phyloP scores from a whole-genome alignment of 1,139 yeast species.

The Pichia sp. region DNA sequence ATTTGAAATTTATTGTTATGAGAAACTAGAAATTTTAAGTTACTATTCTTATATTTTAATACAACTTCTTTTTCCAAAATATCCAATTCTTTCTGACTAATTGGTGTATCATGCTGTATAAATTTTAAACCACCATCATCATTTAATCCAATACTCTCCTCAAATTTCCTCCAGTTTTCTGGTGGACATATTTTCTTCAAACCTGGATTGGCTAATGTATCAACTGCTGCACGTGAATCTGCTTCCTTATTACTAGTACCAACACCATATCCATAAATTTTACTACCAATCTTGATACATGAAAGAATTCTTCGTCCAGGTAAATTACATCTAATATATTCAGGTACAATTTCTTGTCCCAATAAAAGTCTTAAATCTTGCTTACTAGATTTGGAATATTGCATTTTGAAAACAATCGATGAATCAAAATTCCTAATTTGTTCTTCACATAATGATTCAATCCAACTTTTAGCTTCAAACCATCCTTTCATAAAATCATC shows the following conservation, averaged over 20 bases:
- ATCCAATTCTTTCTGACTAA: slow-evolving; percentile 6
- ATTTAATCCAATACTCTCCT: slow-evolving; percentile 12
- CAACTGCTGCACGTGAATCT: slow-evolving; percentile 63
- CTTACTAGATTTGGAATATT: slow-evolving; percentile 56
- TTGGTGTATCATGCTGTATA: slow-evolving; percentile 7
- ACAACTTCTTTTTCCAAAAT: slow-evolving; percentile 11
- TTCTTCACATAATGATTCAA: slow-evolving; percentile 46
- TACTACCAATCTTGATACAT: slow-evolving; percentile 48
- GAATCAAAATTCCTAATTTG: slow-evolving; percentile 31
- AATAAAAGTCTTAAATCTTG: slow-evolving; percentile 68
- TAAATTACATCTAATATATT: slow-evolving; percentile 47
- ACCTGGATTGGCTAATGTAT: slow-evolving; percentile 45
- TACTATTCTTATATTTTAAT: slow-evolving; percentile 12
- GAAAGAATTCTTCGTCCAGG: slow-evolving; percentile 33
- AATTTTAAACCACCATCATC: slow-evolving; percentile 13
- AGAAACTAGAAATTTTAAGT: slow-evolving; percentile 12
- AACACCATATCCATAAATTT: slow-evolving; percentile 46
- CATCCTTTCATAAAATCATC: slow-evolving; percentile 41
- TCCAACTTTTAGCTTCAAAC: slow-evolving; percentile 50
- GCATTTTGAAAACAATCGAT: slow-evolving; percentile 32
- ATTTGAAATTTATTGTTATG: slow-evolving; percentile 10
- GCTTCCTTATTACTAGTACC: slow-evolving; percentile 62
- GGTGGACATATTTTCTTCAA: slow-evolving; percentile 12
- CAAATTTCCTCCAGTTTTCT: slow-evolving; percentile 13
- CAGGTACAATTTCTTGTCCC: slow-evolving; percentile 65